Evolutionary conservation across 441 rosid genomes (phyloP).

Genomic region (Gossypium schwendimanii): DNA sequence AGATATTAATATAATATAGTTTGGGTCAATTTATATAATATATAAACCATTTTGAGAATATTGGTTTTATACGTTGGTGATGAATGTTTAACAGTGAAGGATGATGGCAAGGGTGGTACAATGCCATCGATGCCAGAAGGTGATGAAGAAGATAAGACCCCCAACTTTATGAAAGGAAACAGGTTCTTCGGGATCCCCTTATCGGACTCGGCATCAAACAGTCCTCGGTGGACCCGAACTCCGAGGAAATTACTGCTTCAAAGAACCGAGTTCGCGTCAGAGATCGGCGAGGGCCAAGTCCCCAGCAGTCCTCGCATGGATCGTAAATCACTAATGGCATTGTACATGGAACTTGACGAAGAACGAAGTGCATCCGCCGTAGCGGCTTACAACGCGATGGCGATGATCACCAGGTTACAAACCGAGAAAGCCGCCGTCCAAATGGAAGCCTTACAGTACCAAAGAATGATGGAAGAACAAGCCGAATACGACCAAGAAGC

Average conservation of each 20-base stretch:
- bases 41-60: background rate
- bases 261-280: slow-evolving; percentile 40
- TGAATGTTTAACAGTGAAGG: slow-evolving; percentile 27
- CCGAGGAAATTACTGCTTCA: slow-evolving; percentile 46
- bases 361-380: slow-evolving; percentile 89
- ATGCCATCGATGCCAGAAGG: slow-evolving; percentile 34
- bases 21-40: background rate
- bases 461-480: slow-evolving; percentile 98
- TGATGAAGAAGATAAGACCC: slow-evolving; percentile 55
- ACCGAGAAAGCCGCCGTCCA: slow-evolving; percentile 94
- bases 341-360: slow-evolving; percentile 89
- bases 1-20: background rate
- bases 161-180: slow-evolving; percentile 47
- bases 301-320: slow-evolving; percentile 34
- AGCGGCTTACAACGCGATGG: slow-evolving; percentile 94
- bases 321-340: slow-evolving; percentile 63
- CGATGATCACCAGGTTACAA: slow-evolving; percentile 87
- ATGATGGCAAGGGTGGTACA: slow-evolving; percentile 34
- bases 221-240: slow-evolving; percentile 51
- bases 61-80: background rate
- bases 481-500: slow-evolving; percentile 90
- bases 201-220: slow-evolving; percentile 41
- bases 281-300: slow-evolving; percentile 45
- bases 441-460: slow-evolving; percentile 96
- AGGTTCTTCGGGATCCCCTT: slow-evolving; percentile 65